Conservation (phyloP, 495 filamentous ascomycete species). For the Xylaria scruposa region DNA sequence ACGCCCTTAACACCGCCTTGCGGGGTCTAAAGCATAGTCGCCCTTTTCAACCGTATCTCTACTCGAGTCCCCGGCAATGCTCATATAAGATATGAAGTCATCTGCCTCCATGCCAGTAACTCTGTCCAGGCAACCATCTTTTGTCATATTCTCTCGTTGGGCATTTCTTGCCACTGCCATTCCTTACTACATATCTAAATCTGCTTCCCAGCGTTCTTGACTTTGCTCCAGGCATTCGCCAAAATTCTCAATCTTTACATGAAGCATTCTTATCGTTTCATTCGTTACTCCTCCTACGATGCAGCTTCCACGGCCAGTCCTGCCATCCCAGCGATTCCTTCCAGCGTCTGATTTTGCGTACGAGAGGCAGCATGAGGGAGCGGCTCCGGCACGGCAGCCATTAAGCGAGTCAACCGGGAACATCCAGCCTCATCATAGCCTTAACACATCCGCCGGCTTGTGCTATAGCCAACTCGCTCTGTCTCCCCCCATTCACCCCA, state of each 20-base stretch:
- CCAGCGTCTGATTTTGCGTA: constrained; percentile 42
- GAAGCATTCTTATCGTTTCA: constrained; percentile 42
- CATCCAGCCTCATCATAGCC: constrained; percentile 49
- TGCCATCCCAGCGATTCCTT: constrained; percentile 43
- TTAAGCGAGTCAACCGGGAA: constrained; percentile 59
- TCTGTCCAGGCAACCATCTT: constrained; percentile 31
- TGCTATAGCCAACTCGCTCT: constrained; percentile 45
- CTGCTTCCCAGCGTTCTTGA: constrained; percentile 45
- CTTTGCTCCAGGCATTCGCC: constrained; percentile 38
- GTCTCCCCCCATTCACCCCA: constrained; percentile 45
- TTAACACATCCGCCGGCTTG: constrained; percentile 45
- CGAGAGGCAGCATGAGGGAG: constrained; percentile 40
- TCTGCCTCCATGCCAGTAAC: constrained; percentile 40
- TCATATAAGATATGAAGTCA: constrained; percentile 44
- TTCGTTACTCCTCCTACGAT: constrained; percentile 31
- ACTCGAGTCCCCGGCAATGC: constrained; percentile 14
- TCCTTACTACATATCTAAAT: constrained; percentile 46
- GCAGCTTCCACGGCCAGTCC: constrained; percentile 41
- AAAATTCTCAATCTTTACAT: constrained; percentile 41
- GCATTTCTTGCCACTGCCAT: constrained; percentile 45
- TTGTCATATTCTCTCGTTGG: constrained; percentile 37
- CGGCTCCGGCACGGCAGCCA: constrained; percentile 47
- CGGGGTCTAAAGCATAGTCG: constrained; percentile 27
- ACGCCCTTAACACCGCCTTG: constrained; percentile 39
- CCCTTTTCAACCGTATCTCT: background rate